Base-by-base conservation (phyloP, 306 rosid genomes). In the Vigna angularis region DNA sequence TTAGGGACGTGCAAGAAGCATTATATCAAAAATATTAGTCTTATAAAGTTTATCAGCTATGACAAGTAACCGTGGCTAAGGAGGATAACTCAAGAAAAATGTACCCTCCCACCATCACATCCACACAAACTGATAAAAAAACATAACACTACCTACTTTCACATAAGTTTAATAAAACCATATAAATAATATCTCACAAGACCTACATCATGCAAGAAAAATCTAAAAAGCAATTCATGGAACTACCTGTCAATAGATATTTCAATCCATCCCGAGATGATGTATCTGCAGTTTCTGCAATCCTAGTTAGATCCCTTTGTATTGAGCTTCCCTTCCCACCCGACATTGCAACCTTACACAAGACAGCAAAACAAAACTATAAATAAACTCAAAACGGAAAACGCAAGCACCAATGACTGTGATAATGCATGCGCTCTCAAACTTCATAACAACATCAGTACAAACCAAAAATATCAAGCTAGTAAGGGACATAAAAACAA, bases 251-350 rank as follows among this genome's bases (percentile, higher is more conserved):
- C 59, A 83, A 56, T 16, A 83, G 74, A 50, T 11, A 0, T 66
- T 50, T 56, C 44, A 83, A 72, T 7, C 86, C 86, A 72, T 72
- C 72, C 18, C 2, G 51, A 28, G 86, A 72, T 9, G 83, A 77
- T 0, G 79, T 83, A 64, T 72, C 75, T 36, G 86, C 76, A 65
- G 72, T 52, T 66, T 77, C 42, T 48, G 86, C 86, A 72, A 83
- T 83, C 76, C 79, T 56, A 47, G 50, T 72, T 36, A 83, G 72
- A 72, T 72, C 83, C 59, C 59, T 83, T 72, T 65, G 79, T 66
- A 83, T 48, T 17, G 83, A 47, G 75, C 57, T 65, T 57, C 72
- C 83, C 4, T 1, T 17, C 48, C 77, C 83, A 64, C 69, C 44
- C 64, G 10, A 65, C 76, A 77, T 48, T 57, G 79, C 83, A 72